Percentiles rank a stretch among this genome's conserved stretches.
phyloP scores from a whole-genome alignment of 208 protist genomes.

The Trypanosoma conorhini region DNA sequence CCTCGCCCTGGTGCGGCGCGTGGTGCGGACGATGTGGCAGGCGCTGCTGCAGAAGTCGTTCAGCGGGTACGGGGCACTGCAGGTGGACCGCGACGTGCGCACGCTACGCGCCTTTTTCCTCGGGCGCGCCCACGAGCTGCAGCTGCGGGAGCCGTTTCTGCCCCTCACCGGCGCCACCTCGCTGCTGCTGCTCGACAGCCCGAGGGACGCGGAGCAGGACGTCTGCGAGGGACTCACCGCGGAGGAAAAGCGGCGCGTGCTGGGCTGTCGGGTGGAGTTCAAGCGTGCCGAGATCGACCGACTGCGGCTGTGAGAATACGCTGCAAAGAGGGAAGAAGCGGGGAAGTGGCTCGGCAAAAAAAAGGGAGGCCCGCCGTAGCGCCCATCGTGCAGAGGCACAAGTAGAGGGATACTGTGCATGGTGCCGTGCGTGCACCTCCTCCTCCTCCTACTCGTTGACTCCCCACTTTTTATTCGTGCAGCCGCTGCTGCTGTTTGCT shows the following conservation, averaged over 20 bases:
- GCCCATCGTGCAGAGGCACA: too few relatives aligned
- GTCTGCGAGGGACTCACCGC: constrained; percentile 40
- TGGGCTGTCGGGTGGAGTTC: constrained; percentile 72
- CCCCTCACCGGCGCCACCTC: constrained; percentile 49
- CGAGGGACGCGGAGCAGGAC: constrained; percentile 70
- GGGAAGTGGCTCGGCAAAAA: not conserved
- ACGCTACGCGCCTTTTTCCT: constrained; percentile 68
- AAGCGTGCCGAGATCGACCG: constrained; percentile 54
- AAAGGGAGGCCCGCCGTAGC: too few relatives aligned
- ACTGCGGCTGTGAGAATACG: constrained; percentile 36
- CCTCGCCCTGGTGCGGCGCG: constrained; percentile 34
- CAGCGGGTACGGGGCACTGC: constrained; percentile 71
- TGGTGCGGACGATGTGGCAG: constrained; percentile 30
- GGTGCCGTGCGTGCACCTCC: not conserved
- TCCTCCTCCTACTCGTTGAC: constrained; percentile 1
- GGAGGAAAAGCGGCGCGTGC: constrained; percentile 68
- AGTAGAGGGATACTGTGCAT: too few relatives aligned
- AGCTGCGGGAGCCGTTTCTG: constrained; percentile 55
- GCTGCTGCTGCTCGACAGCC: constrained; percentile 65
- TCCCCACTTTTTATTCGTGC: not conserved
- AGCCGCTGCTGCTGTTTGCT: not conserved
- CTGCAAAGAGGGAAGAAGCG: not conserved
- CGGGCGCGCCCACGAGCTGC: constrained; percentile 48
- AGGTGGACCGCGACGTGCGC: constrained; percentile 82
- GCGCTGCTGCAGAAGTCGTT: constrained; percentile 55